Conservation (phyloP, 164 flowering plant genomes). For the Echeveria elegans region DNA sequence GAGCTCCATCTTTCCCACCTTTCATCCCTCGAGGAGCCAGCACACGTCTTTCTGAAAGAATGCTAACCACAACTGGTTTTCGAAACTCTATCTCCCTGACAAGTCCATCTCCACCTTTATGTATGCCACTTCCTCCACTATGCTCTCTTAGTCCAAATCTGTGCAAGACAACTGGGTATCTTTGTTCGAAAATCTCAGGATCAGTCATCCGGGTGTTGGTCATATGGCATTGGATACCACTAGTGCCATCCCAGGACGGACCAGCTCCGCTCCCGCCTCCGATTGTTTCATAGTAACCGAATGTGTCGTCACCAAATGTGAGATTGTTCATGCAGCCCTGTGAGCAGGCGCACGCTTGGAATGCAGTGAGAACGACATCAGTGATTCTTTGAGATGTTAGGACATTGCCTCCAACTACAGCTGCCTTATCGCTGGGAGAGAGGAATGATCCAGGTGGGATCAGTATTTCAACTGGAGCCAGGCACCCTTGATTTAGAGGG, state of each 20-base stretch:
- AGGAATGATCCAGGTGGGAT: slow-evolving; percentile 86
- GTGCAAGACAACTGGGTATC: slow-evolving; percentile 85
- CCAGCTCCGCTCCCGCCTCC: slow-evolving; percentile 99
- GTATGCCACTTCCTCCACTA: slow-evolving; percentile 85
- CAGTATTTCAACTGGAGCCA: slow-evolving; percentile 78
- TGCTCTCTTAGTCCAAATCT: slow-evolving; percentile 67
- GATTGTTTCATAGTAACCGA: slow-evolving; percentile 97
- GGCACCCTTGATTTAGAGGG: slow-evolving; percentile 95
- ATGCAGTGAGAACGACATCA: slow-evolving; percentile 88
- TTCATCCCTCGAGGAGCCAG: slow-evolving; percentile 88
- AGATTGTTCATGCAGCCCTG: slow-evolving; percentile 99
- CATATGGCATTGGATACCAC: slow-evolving; percentile 98
- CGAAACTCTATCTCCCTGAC: slow-evolving; percentile 88
- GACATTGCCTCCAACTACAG: slow-evolving; percentile 98
- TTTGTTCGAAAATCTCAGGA: slow-evolving; percentile 96
- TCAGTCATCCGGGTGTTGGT: slow-evolving; percentile 97
- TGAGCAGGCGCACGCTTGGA: slow-evolving; percentile 96
- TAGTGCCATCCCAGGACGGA: slow-evolving; percentile 89
- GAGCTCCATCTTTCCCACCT: slow-evolving; percentile 78
- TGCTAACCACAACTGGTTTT: slow-evolving; percentile 73
- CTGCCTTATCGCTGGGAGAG: slow-evolving; percentile 95
- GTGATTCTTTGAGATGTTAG: slow-evolving; percentile 93
- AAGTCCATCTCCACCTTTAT: slow-evolving; percentile 88
- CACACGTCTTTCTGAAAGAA: slow-evolving; percentile 94
- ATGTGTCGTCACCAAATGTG: slow-evolving; percentile 86